A percentile compares a stretch with the other conserved stretches of the same genome.
phyloP scores from a whole-genome alignment of 2,329 filamentous ascomycete genomes.

The Aciculosporium take region DNA sequence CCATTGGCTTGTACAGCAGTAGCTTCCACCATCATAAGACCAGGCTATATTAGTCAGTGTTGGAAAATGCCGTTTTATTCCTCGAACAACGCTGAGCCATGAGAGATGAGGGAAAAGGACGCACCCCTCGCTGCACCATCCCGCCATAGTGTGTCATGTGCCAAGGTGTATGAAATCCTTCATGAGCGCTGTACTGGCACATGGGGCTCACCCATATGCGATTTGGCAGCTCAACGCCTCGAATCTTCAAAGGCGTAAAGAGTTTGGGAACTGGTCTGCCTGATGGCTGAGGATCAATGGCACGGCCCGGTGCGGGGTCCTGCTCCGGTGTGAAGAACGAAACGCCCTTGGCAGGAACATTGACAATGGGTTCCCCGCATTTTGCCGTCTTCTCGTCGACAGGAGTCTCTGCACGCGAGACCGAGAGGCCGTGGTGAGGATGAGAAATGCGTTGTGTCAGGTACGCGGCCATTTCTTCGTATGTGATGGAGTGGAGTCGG shows the following conservation, averaged over 20 bases:
- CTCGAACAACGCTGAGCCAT: neutral
- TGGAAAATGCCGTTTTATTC: neutral
- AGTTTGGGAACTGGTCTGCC: neutral
- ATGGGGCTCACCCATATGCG: conserved; percentile 1
- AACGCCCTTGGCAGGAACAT: conserved; percentile 21
- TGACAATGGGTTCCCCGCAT: conserved; percentile 11
- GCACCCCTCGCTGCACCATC: neutral
- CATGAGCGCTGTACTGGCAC: conserved; percentile 2
- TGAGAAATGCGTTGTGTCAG: conserved; percentile 13
- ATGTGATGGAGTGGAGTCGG: neutral
- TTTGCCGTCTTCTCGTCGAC: conserved; percentile 11
- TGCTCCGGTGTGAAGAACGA: conserved; percentile 43
- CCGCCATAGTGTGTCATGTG: conserved; percentile 28
- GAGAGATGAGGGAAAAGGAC: neutral
- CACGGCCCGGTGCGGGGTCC: conserved; percentile 28
- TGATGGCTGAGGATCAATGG: neutral
- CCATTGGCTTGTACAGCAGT: conserved; percentile 62
- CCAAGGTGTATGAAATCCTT: conserved; percentile 1
- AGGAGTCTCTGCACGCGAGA: conserved; percentile 13
- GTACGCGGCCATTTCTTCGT: conserved; percentile 13
- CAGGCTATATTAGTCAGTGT: conserved; percentile 26
- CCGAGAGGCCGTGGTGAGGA: conserved; percentile 15
- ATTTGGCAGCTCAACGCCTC: neutral
- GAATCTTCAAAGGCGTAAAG: neutral
- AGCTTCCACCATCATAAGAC: conserved; percentile 63